A percentile compares a stretch with the other conserved stretches of the same genome.
These are phyloP conservation scores for Podospora anserina DNA, from an alignment of 495 filamentous ascomycete species.

Conservation along the genomic window DNA sequence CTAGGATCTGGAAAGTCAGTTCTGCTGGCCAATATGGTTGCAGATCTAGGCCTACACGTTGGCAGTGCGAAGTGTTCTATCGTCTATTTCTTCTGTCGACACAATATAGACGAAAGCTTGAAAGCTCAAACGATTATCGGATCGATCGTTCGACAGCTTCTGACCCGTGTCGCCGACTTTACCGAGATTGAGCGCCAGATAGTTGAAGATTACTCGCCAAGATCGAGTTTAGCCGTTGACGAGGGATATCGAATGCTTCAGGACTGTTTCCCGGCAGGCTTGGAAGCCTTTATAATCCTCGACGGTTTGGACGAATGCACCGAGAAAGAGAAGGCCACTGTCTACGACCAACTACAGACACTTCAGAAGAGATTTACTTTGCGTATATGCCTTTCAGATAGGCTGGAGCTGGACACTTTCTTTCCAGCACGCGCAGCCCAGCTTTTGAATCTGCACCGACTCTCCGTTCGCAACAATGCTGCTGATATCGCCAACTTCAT, in stretches of 20 bases:
- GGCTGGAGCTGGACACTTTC: constrained; percentile 29
- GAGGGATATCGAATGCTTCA: constrained; percentile 23
- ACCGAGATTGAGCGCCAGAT: constrained; percentile 13
- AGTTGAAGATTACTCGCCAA: constrained; percentile 19
- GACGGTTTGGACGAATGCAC: constrained; percentile 43
- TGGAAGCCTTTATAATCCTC: constrained; percentile 34
- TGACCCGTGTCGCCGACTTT: constrained; percentile 26
- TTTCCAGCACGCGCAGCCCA: constrained; percentile 1
- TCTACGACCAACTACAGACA: constrained; percentile 27
- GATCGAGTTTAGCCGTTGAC: not conserved
- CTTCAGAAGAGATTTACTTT: constrained; percentile 30
- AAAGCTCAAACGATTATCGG: constrained; percentile 40
- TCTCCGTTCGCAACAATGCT: constrained; percentile 38
- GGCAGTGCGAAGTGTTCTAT: constrained; percentile 20
- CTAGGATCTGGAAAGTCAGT: constrained; percentile 46
- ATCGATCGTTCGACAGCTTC: constrained; percentile 40
- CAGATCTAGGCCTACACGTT: constrained; percentile 38
- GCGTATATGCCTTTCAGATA: constrained; percentile 34
- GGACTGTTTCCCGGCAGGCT: constrained; percentile 15
- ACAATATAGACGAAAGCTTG: constrained; percentile 40
- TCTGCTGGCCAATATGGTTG: constrained; percentile 43
- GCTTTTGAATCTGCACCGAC: constrained; percentile 18
- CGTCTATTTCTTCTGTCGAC: constrained; percentile 47
- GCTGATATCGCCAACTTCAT: constrained; percentile 42
- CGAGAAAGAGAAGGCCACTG: constrained; percentile 19